A percentile compares a stretch with the other conserved stretches of the same genome.
phyloP scores from a whole-genome alignment of 495 filamentous ascomycete genomes.

The Copromyces sp. region DNA sequence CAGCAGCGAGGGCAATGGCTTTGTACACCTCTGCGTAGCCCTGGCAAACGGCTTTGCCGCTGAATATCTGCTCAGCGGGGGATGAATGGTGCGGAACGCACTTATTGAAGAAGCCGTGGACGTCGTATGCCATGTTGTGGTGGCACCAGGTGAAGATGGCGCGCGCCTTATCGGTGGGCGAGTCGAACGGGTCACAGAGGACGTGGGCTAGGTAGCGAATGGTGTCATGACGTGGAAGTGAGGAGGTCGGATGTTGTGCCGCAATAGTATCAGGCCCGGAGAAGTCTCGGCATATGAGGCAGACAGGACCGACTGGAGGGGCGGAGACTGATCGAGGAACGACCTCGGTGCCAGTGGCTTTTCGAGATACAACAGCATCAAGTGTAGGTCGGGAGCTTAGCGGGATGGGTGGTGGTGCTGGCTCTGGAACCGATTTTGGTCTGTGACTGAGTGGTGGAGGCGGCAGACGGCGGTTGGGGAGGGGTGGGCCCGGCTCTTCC shows the following conservation, averaged over 20 bases:
- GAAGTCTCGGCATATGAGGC: slow-evolving; percentile 81
- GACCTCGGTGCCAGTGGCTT: slow-evolving; percentile 8
- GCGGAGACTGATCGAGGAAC: slow-evolving; percentile 12
- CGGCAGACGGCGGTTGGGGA: slow-evolving; percentile 30
- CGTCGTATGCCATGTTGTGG: slow-evolving; percentile 84
- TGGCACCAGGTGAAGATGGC: slow-evolving; percentile 92
- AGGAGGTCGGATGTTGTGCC: slow-evolving; percentile 59
- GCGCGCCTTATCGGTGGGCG: slow-evolving; percentile 78
- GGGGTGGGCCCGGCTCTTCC: slow-evolving; percentile 12
- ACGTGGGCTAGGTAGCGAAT: slow-evolving; percentile 60
- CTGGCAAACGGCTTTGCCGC: slow-evolving; percentile 78
- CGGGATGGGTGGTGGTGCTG: slow-evolving; percentile 36
- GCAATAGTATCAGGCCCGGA: slow-evolving; percentile 70
- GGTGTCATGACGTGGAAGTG: slow-evolving; percentile 54
- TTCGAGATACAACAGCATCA: slow-evolving; percentile 26
- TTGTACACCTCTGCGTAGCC: slow-evolving; percentile 83
- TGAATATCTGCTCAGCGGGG: slow-evolving; percentile 53
- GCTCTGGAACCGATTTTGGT: slow-evolving; percentile 12
- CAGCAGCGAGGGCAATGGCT: slow-evolving; percentile 60
- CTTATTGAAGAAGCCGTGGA: slow-evolving; percentile 61
- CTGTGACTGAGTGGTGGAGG: slow-evolving; percentile 25
- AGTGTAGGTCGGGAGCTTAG: slow-evolving; percentile 34
- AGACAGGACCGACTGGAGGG: slow-evolving; percentile 25
- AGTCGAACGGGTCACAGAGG: slow-evolving; percentile 70
- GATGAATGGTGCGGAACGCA: slow-evolving; percentile 47